Evolutionary conservation across 1,284 basidiomycete species (phyloP).

Genomic region (Nidula niveotomentosa): DNA sequence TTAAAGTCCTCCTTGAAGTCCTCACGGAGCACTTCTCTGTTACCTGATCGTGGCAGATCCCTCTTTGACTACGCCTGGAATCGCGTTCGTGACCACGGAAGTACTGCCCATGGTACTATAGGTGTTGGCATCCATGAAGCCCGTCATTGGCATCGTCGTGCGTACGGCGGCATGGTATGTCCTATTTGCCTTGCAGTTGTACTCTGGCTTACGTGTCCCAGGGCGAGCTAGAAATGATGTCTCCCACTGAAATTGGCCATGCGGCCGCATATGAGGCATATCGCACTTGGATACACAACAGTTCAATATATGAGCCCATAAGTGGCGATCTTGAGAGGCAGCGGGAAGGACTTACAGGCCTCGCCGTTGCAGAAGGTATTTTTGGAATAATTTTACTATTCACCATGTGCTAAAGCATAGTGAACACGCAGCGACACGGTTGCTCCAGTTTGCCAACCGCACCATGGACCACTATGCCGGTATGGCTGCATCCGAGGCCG

Average conservation of each 20-base stretch:
- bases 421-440: constrained; percentile 31
- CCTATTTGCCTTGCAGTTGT: background rate
- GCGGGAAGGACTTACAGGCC: constrained; percentile 57
- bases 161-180: constrained; percentile 56
- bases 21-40: constrained; percentile 9
- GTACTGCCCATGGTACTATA: constrained; percentile 21
- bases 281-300: constrained; percentile 59
- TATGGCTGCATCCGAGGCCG: constrained; percentile 48
- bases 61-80: constrained; percentile 59
- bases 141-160: constrained; percentile 53
- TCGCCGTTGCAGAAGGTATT: constrained; percentile 64
- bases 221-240: constrained; percentile 44
- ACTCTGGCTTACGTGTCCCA: constrained; percentile 12
- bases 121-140: constrained; percentile 58
- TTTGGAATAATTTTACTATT: background rate
- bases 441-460: constrained; percentile 45
- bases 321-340: constrained; percentile 53
- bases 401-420: constrained; percentile 1
- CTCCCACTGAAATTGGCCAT: constrained; percentile 57
- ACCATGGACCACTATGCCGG: constrained; percentile 41
- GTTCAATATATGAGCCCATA: constrained; percentile 49
- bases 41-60: constrained; percentile 31
- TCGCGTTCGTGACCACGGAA: constrained; percentile 41
- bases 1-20: constrained; percentile 9
- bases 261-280: constrained; percentile 73